Evolutionary conservation across 805 yeast species (phyloP).

Genomic region (Diddensiella santjacobensis): DNA sequence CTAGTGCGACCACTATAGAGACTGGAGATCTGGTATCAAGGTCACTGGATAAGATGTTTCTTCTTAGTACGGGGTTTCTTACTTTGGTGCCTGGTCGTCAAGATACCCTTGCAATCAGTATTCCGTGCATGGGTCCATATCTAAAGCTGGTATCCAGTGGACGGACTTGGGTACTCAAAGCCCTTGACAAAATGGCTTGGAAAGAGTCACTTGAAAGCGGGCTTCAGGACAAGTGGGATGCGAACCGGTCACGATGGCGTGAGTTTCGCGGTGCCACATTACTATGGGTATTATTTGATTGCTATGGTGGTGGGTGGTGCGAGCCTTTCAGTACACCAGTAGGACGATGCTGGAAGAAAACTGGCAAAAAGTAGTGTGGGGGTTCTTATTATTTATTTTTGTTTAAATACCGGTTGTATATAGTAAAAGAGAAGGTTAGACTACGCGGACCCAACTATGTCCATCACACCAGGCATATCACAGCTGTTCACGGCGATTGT

Average conservation of each 20-base stretch:
- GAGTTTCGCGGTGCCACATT: constrained; percentile 50
- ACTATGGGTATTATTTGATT: constrained; percentile 53
- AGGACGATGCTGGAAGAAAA: constrained; percentile 56
- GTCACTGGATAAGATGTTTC: constrained; percentile 16
- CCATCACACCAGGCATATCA: background rate
- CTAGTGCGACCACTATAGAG: constrained; percentile 29
- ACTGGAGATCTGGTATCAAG: constrained; percentile 24
- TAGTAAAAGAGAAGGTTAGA: background rate
- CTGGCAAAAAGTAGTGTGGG: constrained; percentile 38
- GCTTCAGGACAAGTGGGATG: constrained; percentile 31
- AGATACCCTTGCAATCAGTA: constrained; percentile 31
- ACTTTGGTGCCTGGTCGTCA: constrained; percentile 32
- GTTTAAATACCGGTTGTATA: background rate
- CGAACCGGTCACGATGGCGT: constrained; percentile 35
- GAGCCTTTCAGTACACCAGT: constrained; percentile 59
- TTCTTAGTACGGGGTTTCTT: constrained; percentile 34
- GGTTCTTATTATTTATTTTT: background rate
- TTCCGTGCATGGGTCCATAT: constrained; percentile 37
- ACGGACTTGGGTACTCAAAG: constrained; percentile 35
- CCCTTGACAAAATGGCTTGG: constrained; percentile 33
- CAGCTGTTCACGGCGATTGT: background rate
- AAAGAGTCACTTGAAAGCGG: constrained; percentile 36
- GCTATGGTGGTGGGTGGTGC: constrained; percentile 50
- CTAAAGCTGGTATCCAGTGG: constrained; percentile 31
- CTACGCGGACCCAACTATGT: background rate